Evolutionary conservation across 2,329 filamentous ascomycete genomes (phyloP).

Genomic region (Bertia moriformis): DNA sequence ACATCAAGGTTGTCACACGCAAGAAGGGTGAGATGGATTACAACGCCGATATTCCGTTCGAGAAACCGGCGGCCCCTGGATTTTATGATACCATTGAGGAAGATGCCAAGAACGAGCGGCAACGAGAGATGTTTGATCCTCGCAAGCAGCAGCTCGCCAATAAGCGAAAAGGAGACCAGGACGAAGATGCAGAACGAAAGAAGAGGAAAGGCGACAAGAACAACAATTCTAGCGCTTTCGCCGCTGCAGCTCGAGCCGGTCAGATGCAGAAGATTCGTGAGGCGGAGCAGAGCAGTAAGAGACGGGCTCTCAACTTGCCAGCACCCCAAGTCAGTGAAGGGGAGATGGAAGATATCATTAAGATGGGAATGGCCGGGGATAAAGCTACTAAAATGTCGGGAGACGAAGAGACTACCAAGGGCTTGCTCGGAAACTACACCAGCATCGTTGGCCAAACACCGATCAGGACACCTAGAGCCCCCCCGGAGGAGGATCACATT

Average conservation of each 20-base stretch:
- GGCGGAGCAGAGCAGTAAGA: slow-evolving; percentile 91
- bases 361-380: slow-evolving; percentile 92
- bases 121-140: slow-evolving; percentile 77
- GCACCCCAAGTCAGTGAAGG: slow-evolving; percentile 81
- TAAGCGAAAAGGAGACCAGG: slow-evolving; percentile 83
- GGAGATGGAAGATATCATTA: slow-evolving; percentile 93
- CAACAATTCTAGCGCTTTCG: slow-evolving; percentile 60
- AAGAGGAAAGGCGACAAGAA: slow-evolving; percentile 79
- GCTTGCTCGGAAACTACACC: slow-evolving; percentile 75
- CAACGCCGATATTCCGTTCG: slow-evolving; percentile 96
- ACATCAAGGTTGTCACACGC: slow-evolving; percentile 81
- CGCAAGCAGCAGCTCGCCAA: slow-evolving; percentile 79
- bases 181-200: slow-evolving; percentile 69
- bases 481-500: slow-evolving; percentile 85
- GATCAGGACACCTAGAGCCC: slow-evolving; percentile 80
- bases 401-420: slow-evolving; percentile 71
- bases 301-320: slow-evolving; percentile 66
- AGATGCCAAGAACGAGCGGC: slow-evolving; percentile 62
- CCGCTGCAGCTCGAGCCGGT: slow-evolving; percentile 81
- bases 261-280: slow-evolving; percentile 90
- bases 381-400: slow-evolving; percentile 63
- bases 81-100: slow-evolving; percentile 93
- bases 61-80: slow-evolving; percentile 74
- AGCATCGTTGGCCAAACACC: slow-evolving; percentile 68
- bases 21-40: slow-evolving; percentile 99